Evolutionary conservation across 192 early-diverging fungal genomes (phyloP), one percentile per base, ranked within the genome.

Genomic region (Jimgerdemannia flammicorona): DNA sequence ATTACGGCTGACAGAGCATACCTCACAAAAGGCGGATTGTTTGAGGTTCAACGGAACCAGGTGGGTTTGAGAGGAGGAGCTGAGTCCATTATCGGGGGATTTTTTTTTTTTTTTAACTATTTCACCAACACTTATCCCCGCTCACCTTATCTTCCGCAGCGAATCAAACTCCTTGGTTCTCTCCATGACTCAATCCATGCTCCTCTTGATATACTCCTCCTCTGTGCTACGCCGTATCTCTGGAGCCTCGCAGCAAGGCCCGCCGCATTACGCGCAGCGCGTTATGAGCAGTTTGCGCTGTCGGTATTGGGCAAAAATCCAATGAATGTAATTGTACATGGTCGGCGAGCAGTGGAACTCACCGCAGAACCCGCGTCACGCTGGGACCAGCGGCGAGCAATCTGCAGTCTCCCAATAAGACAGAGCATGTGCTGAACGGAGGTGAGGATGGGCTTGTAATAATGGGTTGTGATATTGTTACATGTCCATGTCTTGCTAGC

Each of bases 291-390:
- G 4, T 82, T 82, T 74, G 83, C 86, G 8, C 14, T 73, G 3
- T 59, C 64, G 72, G 44, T 86, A 29, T 69, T 90, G 43, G 89
- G 89, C 20, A 73, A 86, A 43, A 90, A 90, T 63, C 86, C 83
- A 0, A 72, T 75, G 78, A 29, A 73, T 44, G 84, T 85, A 7
- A 85, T 88, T n/a, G 1, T 89, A 87, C 81, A 75, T 89, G 42
- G 82, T 84, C 54, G 89, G 89, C 65, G 80, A 87, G 7, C 85
- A 87, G 70, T 74, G 6, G 70, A 90, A 90, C 67, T 87, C 88
- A 18, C 88, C 87, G 7, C 14, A 72, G n/a, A 87, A 89, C 44
- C 85, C 85, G 44, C 87, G 87, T 75, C 86, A 87, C 70, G 83
- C 87, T 40, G 73, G 78, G 2, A 81, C 85, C 6, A 88, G 89